Evolutionary conservation across 139 green algal genomes (phyloP), one percentile per base, ranked within the genome.

Genomic region (Chlamydomonas applanata): DNA sequence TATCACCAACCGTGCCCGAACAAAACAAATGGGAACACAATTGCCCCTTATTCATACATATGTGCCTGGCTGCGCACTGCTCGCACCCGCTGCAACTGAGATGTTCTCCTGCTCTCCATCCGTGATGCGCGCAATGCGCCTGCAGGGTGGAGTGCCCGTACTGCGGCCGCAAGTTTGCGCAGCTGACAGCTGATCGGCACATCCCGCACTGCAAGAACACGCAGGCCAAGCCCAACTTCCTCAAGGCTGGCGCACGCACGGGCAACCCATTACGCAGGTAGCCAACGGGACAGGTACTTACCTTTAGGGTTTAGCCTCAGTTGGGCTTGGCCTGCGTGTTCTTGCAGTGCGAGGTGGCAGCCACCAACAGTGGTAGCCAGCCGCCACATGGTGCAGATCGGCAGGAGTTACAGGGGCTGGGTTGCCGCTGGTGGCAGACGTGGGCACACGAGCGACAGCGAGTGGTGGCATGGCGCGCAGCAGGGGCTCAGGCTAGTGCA

Each of bases 171-270:
- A 83, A 79, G 52, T 94, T 91, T 74, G 88, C 88, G 46, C 78
- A 85, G 66, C 71, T 86, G 35, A 76, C 78, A 2, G 89, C 89
- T 20, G 89, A 92, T 52, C 83, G 89, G 0, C 89, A 94, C 67
- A 92, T 94, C 59, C 87, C 86, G 2, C 85, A 88, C 57, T 94
- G 89, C 75, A 78, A 83, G n/a, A 73, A 90, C 75, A 93, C 44
- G 3, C 7, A n/a, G n/a, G n/a, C n/a, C n/a, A 73, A 73, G 45
- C 67, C 67, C 46, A 63, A 11, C 27, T 73, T 73, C 45, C 45
- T 46, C 14, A 73, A 62, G 22, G 44, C 44, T 49, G 40, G 40
- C 11, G 40, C 40, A 11, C 40, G 40, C 40, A 49, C 40, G 40
- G 40, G 40, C 40, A 49, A 49, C 40, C 40, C 40, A 49, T 11